Base-by-base conservation (phyloP, 306 rosid genomes). In the Dalbergia cultrata region DNA sequence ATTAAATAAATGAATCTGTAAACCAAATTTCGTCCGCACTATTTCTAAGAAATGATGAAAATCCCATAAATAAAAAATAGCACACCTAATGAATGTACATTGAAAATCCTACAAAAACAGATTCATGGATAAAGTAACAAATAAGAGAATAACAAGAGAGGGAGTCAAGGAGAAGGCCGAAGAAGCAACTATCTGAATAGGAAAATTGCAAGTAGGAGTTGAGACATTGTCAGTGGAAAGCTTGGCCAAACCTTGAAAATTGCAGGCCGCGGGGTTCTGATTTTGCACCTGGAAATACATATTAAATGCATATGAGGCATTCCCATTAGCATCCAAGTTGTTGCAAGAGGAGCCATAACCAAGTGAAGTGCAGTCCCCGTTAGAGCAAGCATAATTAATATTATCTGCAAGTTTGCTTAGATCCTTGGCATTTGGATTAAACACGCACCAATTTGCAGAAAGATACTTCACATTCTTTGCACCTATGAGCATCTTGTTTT, bases 291-390 rank as follows among this genome's bases (percentile, higher is more conserved):
- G 99, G 76, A 58, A 95, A 79, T 93, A 95, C 98, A 90, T 88
- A 59, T 93, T 95, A 68, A 95, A 95, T 0, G 99, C 99, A 60
- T 95, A 95, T 0, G 99, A 95, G 5, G 92, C 97, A 76, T 95
- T 93, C 53, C 97, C 99, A 75, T 92, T 90, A 6, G 93, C 91
- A 63, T 93, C 99, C 83, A 95, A 61, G 19, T 31, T 81, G 71
- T 95, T 95, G 90, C 99, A 95, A 58, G 98, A 89, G 12, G 99
- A 95, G 4, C 99, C 98, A 56, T 95, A 95, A 10, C 92, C 97
- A 6, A 95, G 96, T 11, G 98, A 83, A 1, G 99, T 95, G 85
- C 99, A 95, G 69, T 95, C 99, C 3, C 88, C 80, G 34, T 2
- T 82, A 9, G 98, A 87, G 89, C 99, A 95, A 5, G 99, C 98